Conservation (phyloP, 2,329 filamentous ascomycete species). For the Claviceps sp. region DNA sequence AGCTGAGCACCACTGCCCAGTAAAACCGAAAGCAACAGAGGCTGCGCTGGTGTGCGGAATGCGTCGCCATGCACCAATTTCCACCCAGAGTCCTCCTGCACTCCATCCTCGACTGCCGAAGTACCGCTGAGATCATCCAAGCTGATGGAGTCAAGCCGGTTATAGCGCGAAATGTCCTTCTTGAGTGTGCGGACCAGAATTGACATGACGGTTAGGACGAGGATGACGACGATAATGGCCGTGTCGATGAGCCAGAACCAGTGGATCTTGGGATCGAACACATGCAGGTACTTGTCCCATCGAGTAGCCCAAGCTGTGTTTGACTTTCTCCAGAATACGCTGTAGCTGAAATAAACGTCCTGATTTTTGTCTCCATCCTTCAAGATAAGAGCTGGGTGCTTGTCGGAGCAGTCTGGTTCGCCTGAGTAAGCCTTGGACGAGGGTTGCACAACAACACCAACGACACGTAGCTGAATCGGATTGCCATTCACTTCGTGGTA, state of each 20-base stretch:
- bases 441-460: conserved; percentile 82
- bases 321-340: conserved; percentile 77
- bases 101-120: conserved; percentile 71
- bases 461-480: conserved; percentile 64
- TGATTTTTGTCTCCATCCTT: conserved; percentile 39
- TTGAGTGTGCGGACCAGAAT: conserved; percentile 76
- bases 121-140: conserved; percentile 79
- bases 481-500: conserved; percentile 67
- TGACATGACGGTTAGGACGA: conserved; percentile 84
- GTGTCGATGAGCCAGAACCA: conserved; percentile 98
- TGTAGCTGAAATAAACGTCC: conserved; percentile 76
- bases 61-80: conserved; percentile 97
- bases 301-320: conserved; percentile 85
- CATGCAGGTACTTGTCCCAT: conserved; percentile 98
- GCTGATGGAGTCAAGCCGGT: conserved; percentile 80
- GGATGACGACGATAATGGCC: conserved; percentile 83
- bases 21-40: conserved; percentile 73
- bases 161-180: conserved; percentile 95
- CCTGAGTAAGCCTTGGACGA: conserved; percentile 50
- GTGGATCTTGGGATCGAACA: conserved; percentile 95
- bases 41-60: conserved; percentile 74
- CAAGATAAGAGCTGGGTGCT: conserved; percentile 47
- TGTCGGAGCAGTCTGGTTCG: conserved; percentile 49
- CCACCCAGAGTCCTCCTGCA: conserved; percentile 97
- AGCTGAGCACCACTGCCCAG: conserved; percentile 90